phyloP scores from a whole-genome alignment of 2,329 filamentous ascomycete genomes.

The Helminthosporium solani region DNA sequence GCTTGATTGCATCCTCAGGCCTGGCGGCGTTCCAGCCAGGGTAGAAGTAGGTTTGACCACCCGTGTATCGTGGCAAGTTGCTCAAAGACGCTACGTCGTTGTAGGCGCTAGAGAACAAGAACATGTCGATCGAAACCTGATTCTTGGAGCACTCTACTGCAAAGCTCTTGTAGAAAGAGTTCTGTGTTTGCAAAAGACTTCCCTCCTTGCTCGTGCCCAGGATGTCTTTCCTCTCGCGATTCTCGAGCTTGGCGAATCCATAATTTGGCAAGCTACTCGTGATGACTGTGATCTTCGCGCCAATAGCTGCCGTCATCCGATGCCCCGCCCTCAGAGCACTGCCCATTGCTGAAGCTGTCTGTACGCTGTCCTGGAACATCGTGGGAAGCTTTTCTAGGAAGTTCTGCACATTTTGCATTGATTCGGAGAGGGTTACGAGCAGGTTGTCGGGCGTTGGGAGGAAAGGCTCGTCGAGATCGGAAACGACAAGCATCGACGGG shows the following conservation, averaged over 20 bases:
- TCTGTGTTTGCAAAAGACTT: conserved; percentile 81
- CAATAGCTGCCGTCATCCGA: conserved; percentile 90
- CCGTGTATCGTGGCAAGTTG: conserved; percentile 93
- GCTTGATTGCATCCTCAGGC: conserved; percentile 95
- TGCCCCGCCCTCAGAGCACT: conserved; percentile 90
- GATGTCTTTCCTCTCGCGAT: conserved; percentile 94
- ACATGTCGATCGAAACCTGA: conserved; percentile 77
- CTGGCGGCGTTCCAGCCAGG: conserved; percentile 95
- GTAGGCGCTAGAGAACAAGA: conserved; percentile 50
- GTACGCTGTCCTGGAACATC: conserved; percentile 97
- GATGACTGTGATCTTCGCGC: conserved; percentile 91
- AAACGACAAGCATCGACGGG: conserved; percentile 88
- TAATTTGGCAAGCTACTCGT: conserved; percentile 88
- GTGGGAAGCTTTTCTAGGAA: conserved; percentile 88
- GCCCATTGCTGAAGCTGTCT: conserved; percentile 88
- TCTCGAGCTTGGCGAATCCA: conserved; percentile 84
- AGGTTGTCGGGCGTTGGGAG: conserved; percentile 90
- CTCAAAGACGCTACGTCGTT: conserved; percentile 96
- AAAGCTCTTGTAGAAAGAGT: conserved; percentile 98
- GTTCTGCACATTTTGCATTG: conserved; percentile 83
- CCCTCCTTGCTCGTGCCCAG: conserved; percentile 92
- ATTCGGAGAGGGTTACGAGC: conserved; percentile 84
- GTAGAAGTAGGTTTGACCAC: conserved; percentile 98
- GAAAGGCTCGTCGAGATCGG: conserved; percentile 94
- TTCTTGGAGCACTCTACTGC: conserved; percentile 99